Evolutionary conservation across 441 rosid genomes (phyloP).

Genomic region (Erodium moschatum): DNA sequence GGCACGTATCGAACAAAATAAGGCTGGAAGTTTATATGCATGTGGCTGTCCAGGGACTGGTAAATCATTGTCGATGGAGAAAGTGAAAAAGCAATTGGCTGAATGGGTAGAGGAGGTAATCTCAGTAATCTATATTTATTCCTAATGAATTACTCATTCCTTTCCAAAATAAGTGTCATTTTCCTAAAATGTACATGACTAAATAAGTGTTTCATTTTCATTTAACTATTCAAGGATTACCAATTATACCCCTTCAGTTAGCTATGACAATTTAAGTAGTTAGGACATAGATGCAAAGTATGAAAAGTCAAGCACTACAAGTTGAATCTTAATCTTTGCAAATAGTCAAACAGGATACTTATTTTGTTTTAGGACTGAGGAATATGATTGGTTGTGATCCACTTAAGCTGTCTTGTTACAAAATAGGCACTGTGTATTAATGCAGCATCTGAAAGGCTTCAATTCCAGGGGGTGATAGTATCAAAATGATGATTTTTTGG

Average conservation of each 20-base stretch:
- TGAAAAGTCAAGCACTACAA: not conserved
- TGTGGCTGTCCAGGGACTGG: constrained; percentile 90
- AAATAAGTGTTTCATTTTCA: too few relatives aligned
- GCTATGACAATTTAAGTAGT: not conserved
- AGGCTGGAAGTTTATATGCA: constrained; percentile 64
- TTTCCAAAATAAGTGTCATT: not conserved
- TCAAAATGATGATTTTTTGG: not conserved
- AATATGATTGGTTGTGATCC: not conserved
- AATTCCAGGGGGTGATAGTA: not conserved
- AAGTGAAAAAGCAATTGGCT: constrained; percentile 39
- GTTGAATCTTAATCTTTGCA: not conserved
- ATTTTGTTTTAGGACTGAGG: not conserved
- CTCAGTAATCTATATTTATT: not conserved
- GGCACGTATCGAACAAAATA: constrained; percentile 38
- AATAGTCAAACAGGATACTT: not conserved
- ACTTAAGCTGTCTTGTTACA: not conserved
- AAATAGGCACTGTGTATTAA: not conserved
- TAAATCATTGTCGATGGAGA: constrained; percentile 68
- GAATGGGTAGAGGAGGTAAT: constrained; percentile 61
- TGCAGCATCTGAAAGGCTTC: not conserved
- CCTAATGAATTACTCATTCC: not conserved
- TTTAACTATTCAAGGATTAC: not conserved
- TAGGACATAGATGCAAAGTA: not conserved
- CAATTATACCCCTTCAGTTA: not conserved
- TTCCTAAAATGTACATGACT: too few relatives aligned